Conservation (phyloP, 495 filamentous ascomycete species). For the Astrothelium macrocarpum region DNA sequence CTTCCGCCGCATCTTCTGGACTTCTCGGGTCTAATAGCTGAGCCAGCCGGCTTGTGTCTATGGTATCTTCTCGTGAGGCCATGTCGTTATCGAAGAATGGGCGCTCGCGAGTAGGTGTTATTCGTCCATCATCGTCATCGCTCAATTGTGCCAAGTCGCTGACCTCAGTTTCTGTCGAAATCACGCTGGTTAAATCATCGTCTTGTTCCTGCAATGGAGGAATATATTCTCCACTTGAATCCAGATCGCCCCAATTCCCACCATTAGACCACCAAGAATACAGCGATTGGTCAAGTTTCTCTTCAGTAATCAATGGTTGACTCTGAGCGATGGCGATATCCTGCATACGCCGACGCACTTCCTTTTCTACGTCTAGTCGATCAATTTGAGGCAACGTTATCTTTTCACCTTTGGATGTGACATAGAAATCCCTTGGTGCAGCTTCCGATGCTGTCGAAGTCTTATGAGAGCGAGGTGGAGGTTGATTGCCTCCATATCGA, state of each 20-base stretch:
- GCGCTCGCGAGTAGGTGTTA: constrained; percentile 61
- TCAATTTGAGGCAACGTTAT: constrained; percentile 47
- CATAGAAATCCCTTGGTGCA: constrained; percentile 50
- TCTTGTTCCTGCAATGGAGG: constrained; percentile 42
- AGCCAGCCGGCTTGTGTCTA: constrained; percentile 62
- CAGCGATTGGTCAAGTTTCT: constrained; percentile 58
- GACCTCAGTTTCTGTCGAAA: constrained; percentile 50
- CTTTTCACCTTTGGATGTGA: constrained; percentile 45
- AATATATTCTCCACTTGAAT: constrained; percentile 63
- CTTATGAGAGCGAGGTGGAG: not conserved
- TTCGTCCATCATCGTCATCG: constrained; percentile 47
- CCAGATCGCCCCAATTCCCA: constrained; percentile 73
- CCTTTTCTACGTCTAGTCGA: constrained; percentile 66
- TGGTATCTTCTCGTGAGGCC: constrained; percentile 44
- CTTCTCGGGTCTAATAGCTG: constrained; percentile 75
- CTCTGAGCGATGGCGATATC: constrained; percentile 5
- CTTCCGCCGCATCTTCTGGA: constrained; percentile 67
- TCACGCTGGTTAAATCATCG: constrained; percentile 69
- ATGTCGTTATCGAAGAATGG: constrained; percentile 43
- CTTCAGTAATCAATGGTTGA: constrained; percentile 35
- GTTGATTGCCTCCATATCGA: not conserved
- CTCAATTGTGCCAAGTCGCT: constrained; percentile 34
- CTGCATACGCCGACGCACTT: constrained; percentile 52
- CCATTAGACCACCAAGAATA: constrained; percentile 73
- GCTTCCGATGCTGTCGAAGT: not conserved